Evolutionary conservation across 805 yeast species (phyloP), one percentile per base, ranked within the genome.

Genomic region (Hanseniaspora clermontiae): DNA sequence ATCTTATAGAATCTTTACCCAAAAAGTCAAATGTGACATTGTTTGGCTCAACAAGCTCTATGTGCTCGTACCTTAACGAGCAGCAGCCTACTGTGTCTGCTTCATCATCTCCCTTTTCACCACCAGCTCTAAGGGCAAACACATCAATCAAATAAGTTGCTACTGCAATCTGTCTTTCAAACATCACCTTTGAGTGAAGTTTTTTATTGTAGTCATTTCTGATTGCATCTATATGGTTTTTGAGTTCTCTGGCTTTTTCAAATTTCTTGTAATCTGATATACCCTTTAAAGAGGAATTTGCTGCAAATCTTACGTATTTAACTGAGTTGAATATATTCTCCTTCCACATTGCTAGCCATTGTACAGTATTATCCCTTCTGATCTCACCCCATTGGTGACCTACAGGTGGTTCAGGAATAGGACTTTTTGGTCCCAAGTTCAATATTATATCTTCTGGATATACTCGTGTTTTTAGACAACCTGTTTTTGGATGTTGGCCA

Each of bases 21-120:
- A 91, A 74, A 67, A 90, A 90, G 68, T 90, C 97, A 72, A 90
- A 89, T 10, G 84, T 77, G 15, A 91, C 96, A 5, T 77, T 84
- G 61, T 80, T 81, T 9, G 96, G 96, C 2, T 96, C 95, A 61
- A 79, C 79, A 58, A 91, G 74, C 0, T 90, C 83, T 46, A 91
- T 78, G 69, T 90, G 97, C 67, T 90, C 97, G 65, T 73, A 90
- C 64, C 97, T 74, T 61, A 91, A 76, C 0, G 97, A 90, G 71
- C 97, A 91, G 70, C 97, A 91, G 47, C 97, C 97, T 47, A 91
- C 97, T 1, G 97, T 91, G 67, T 91, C 97, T 2, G 97, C 97
- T 67, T 90, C 97, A 62, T 91, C 97, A 3, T 91, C 97, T 11
- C 91, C 84, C 68, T 91, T 91, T 69, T 91, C 97, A 63, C 97